Evolutionary conservation across 2,329 filamentous ascomycete genomes (phyloP).

Genomic region (Stagonosporopsis tanaceti): DNA sequence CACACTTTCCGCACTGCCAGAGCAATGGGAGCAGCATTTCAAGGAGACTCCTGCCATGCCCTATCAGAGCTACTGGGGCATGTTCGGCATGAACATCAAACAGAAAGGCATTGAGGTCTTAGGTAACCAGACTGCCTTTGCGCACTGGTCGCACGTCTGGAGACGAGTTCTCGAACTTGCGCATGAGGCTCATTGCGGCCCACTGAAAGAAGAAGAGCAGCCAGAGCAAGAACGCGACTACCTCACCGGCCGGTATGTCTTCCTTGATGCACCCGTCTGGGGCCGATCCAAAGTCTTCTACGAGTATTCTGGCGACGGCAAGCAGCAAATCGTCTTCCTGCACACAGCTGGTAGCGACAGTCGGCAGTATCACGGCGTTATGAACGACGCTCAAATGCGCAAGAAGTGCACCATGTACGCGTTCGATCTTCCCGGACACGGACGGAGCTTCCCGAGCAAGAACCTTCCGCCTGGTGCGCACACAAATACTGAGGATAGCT

Average conservation of each 20-base stretch:
- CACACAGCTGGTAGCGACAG: conserved; percentile 59
- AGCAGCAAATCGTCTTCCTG: conserved; percentile 56
- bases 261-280: conserved; percentile 57
- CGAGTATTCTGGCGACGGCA: conserved; percentile 57
- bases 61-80: conserved; percentile 58
- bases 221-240: conserved; percentile 50
- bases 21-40: conserved; percentile 59
- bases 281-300: conserved; percentile 60
- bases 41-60: conserved; percentile 53
- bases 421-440: conserved; percentile 61
- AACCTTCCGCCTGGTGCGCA: conserved; percentile 55
- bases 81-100: conserved; percentile 59
- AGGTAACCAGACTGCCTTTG: conserved; percentile 57
- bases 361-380: conserved; percentile 61
- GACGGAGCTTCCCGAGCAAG: conserved; percentile 56
- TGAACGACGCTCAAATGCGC: conserved; percentile 58
- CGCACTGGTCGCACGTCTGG: conserved; percentile 58
- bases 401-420: conserved; percentile 60
- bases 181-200: conserved; percentile 58
- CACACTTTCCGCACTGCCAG: conserved; percentile 52
- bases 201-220: conserved; percentile 52
- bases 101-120: conserved; percentile 58
- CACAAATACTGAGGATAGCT: conserved; percentile 58
- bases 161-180: conserved; percentile 58
- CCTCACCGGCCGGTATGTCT: conserved; percentile 58